Base-by-base conservation (phyloP, 495 filamentous ascomycete genomes). In the Cenococcum geophilum region DNA sequence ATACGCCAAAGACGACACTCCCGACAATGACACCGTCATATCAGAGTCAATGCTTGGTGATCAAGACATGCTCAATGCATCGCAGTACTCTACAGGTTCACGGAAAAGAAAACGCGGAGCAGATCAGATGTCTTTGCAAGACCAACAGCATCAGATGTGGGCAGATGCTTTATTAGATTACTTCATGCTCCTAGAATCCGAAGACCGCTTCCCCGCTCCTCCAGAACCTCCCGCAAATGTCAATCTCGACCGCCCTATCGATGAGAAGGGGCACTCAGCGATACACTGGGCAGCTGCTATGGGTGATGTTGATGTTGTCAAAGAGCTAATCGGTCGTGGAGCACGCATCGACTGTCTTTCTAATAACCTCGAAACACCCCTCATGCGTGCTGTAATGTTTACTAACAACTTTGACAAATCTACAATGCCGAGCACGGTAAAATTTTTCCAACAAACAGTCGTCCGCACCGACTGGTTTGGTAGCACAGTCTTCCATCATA, bases 271-370 rank as follows among this genome's bases (percentile, higher is more conserved):
- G 4, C 91, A 97, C 67, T 92, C 89, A 1, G 91, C 91, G 2
- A 79, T 98, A 59, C 93, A 98, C 70, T 98, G 93, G 93, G 93
- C 91, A 18, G 88, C 89, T 60, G 88, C 93, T n/a, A 97, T 98
- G 93, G 93, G 92, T 43, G 93, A 98, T 68, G 76, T 97, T 18
- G 87, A 90, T 27, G 88, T 97, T 34, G 89, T 97, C 58, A 88
- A 85, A 70, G 84, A 92, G 67, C 76, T 98, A 4, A 84, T 92
- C 60, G 80, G 81, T 12, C 88, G 89, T 55, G 84, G 85, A 36
- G 91, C 91, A 10, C 82, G 83, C 57, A 73, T 86, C 14, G 82
- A 82, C 34, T 78, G 81, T 6, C 77, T 83, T 51, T 92, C 92
- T 47, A 76, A 83, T 20, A 86, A 89, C 52, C 91, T 91, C 57